phyloP scores from a whole-genome alignment of 129 eudicot species.

The Chrysanthemum lavandulifolium region DNA sequence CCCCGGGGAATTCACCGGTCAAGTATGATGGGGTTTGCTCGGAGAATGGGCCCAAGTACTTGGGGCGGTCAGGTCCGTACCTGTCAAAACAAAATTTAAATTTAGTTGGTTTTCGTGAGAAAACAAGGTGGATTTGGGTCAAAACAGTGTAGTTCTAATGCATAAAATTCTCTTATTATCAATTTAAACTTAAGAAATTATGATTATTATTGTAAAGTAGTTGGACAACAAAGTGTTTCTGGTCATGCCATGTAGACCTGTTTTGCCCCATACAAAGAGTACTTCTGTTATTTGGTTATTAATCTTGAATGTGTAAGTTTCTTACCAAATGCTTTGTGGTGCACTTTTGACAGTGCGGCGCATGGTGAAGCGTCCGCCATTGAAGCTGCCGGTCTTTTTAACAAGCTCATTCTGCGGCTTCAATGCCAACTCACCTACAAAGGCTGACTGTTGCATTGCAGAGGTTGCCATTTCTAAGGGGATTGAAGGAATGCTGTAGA shows the following conservation, averaged over 20 bases:
- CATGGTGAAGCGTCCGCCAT: conserved; percentile 57
- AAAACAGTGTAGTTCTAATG: too few species aligned
- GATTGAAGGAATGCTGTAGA: not conserved
- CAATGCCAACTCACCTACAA: conserved; percentile 39
- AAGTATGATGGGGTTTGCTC: conserved; percentile 74
- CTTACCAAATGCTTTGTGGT: conserved; percentile 62
- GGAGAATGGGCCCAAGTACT: conserved; percentile 77
- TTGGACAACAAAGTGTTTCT: too few species aligned
- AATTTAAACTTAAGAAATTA: too few species aligned
- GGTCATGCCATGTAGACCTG: too few species aligned
- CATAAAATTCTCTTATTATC: too few species aligned
- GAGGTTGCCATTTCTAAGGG: conserved; percentile 46
- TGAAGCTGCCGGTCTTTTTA: conserved; percentile 47
- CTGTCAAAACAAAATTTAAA: conserved; percentile 21
- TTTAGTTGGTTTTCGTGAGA: too few species aligned
- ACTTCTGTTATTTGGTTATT: too few species aligned
- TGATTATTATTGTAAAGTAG: too few species aligned
- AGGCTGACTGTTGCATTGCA: conserved; percentile 53
- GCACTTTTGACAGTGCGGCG: conserved; percentile 61
- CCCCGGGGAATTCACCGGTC: conserved; percentile 81
- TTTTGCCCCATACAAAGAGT: too few species aligned
- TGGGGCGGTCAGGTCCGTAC: conserved; percentile 71
- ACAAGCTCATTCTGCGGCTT: conserved; percentile 40
- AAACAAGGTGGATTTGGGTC: too few species aligned
- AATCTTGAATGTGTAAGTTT: not conserved